Conservation (phyloP, 2,329 filamentous ascomycete genomes). For the Fusarium chlamydosporum region DNA sequence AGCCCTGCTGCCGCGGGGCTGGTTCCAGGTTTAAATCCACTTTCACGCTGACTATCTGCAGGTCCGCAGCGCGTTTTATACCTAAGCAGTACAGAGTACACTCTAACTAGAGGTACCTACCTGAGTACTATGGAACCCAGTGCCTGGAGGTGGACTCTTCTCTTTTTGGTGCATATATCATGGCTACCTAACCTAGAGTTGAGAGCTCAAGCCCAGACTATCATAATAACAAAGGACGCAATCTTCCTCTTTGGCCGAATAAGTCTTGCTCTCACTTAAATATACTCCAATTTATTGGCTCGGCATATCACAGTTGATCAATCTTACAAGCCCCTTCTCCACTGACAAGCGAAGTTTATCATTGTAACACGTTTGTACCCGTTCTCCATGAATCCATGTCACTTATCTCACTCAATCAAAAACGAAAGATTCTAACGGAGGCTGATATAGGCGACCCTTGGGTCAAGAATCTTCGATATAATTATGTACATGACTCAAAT, state of each 20-base stretch:
- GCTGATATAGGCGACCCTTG: too few species aligned
- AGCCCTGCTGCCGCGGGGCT: constrained; percentile 25
- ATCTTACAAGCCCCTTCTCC: background rate
- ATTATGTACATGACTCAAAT: background rate
- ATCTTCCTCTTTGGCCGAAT: background rate
- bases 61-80: constrained; percentile 20
- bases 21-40: constrained; percentile 17
- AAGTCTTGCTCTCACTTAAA: background rate
- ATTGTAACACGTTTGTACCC: constrained; percentile 2
- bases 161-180: constrained; percentile 13
- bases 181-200: constrained; percentile 24
- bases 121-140: too few species aligned
- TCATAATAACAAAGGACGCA: background rate
- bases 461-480: background rate
- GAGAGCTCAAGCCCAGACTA: background rate
- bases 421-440: background rate
- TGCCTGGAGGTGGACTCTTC: background rate
- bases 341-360: constrained; percentile 9
- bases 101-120: too few species aligned
- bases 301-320: background rate
- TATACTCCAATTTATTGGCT: background rate
- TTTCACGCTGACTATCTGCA: constrained; percentile 13
- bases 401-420: background rate
- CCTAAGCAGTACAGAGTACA: too few species aligned
- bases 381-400: background rate